A percentile compares a stretch with the other conserved stretches of the same genome.
phyloP scores from a whole-genome alignment of 1,139 yeast species.

The Geotrichum aggregatum region DNA sequence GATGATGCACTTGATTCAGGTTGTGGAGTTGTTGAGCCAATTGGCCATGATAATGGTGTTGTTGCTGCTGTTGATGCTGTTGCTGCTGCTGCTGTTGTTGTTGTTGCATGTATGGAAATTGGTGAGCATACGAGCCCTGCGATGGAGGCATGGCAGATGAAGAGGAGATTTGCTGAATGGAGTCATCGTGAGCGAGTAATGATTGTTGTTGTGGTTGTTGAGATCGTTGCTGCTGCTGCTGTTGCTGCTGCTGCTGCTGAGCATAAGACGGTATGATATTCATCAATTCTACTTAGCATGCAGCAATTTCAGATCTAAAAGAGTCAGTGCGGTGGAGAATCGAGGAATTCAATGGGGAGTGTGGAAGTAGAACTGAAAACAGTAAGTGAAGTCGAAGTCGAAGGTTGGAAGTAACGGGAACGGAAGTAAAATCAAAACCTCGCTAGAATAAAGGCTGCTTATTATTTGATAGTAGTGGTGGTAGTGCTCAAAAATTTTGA shows the following conservation, averaged over 20 bases:
- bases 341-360: background rate
- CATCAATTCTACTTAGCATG: constrained; percentile 14
- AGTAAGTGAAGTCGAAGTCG: background rate
- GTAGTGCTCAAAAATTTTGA: no score
- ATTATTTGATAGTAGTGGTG: no score
- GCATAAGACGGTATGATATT: constrained; percentile 10
- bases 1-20: background rate
- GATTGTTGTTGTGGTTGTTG: constrained; percentile 5
- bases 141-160: constrained; percentile 6
- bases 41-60: constrained; percentile 2
- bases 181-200: constrained; percentile 13
- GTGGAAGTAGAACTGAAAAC: background rate
- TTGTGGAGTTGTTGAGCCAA: background rate
- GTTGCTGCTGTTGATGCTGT: background rate
- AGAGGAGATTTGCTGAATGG: constrained; percentile 13
- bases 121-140: constrained; percentile 9
- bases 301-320: background rate
- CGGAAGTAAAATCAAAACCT: no score
- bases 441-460: no score
- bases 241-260: constrained; percentile 18
- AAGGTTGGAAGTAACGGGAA: background rate
- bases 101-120: constrained; percentile 12
- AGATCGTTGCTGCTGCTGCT: constrained; percentile 16
- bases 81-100: constrained; percentile 9
- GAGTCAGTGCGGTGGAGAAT: no score